phyloP scores from a whole-genome alignment of 352 stramenopile species.

The Globisporangium polare region DNA sequence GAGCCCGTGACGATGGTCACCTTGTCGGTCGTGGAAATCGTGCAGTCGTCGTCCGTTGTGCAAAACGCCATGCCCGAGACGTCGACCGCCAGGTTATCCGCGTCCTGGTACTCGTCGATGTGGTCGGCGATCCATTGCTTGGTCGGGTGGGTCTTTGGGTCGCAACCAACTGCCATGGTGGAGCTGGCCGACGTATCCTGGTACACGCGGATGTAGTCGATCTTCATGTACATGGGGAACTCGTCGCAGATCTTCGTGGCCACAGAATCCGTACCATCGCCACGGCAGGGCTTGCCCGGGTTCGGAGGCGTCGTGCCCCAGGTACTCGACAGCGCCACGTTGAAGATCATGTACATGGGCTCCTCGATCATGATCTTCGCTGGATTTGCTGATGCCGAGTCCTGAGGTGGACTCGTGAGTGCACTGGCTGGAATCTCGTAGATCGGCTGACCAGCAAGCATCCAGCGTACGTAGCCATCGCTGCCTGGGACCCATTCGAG shows the following conservation, averaged over 20 bases:
- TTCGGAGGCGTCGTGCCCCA: slow-evolving; percentile 84
- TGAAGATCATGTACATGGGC: slow-evolving; percentile 94
- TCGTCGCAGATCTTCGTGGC: slow-evolving; percentile 55
- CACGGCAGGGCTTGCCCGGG: slow-evolving; percentile 45
- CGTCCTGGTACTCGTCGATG: slow-evolving; percentile 69
- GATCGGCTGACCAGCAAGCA: slow-evolving; percentile 60
- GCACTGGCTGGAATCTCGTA: slow-evolving; percentile 81
- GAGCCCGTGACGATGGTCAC: slow-evolving; percentile 26
- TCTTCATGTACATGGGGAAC: slow-evolving; percentile 68
- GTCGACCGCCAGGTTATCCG: slow-evolving; percentile 48
- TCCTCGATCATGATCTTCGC: slow-evolving; percentile 92
- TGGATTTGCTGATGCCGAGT: slow-evolving; percentile 32
- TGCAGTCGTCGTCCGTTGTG: slow-evolving; percentile 51
- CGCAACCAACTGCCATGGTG: slow-evolving; percentile 52
- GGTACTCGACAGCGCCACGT: slow-evolving; percentile 91
- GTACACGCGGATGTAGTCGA: slow-evolving; percentile 82
- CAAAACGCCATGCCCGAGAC: slow-evolving; percentile 70
- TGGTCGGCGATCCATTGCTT: slow-evolving; percentile 73
- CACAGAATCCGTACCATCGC: slow-evolving; percentile 35
- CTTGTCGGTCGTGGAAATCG: slow-evolving; percentile 35
- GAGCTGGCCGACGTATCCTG: slow-evolving; percentile 41
- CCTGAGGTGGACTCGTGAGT: slow-evolving; percentile 34
- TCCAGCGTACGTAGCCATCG: slow-evolving; percentile 60
- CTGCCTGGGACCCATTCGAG: slow-evolving; percentile 63
- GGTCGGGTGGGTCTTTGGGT: slow-evolving; percentile 63